These are phyloP conservation scores for Mrakia blollopis DNA, from an alignment of 768 basidiomycete species.

Conservation along the genomic window DNA sequence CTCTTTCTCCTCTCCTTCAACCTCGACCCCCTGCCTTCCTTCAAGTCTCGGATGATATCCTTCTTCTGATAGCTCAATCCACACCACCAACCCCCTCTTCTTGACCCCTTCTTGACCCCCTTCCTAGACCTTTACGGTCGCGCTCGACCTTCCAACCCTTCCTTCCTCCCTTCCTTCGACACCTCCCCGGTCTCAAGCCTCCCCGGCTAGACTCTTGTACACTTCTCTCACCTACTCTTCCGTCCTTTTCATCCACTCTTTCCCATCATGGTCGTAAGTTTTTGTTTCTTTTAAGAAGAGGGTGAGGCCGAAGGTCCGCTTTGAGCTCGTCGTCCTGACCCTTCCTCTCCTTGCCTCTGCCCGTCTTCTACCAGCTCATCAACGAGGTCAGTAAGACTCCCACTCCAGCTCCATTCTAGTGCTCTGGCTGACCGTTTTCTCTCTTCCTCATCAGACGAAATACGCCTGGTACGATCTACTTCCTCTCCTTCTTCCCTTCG, in stretches of 20 bases:
- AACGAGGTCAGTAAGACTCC: slow-evolving; percentile 9
- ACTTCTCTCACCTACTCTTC: background rate
- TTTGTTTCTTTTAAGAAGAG: background rate
- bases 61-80: background rate
- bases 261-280: slow-evolving; percentile 3
- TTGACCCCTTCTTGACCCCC: background rate
- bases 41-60: background rate
- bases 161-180: background rate
- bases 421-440: background rate
- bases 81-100: background rate
- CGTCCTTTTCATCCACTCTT: background rate
- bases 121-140: background rate
- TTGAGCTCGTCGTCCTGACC: background rate
- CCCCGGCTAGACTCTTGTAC: background rate
- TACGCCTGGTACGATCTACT: slow-evolving; percentile 3
- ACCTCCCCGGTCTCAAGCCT: background rate
- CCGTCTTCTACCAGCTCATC: slow-evolving; percentile 17
- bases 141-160: background rate
- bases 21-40: background rate
- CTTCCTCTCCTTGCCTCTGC: background rate
- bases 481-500: background rate
- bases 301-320: background rate
- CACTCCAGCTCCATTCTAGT: too few species aligned
- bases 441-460: background rate
- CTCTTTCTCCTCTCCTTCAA: background rate